phyloP scores from a whole-genome alignment of 163 green algal genomes.

The Trebouxiophyceae sp. region DNA sequence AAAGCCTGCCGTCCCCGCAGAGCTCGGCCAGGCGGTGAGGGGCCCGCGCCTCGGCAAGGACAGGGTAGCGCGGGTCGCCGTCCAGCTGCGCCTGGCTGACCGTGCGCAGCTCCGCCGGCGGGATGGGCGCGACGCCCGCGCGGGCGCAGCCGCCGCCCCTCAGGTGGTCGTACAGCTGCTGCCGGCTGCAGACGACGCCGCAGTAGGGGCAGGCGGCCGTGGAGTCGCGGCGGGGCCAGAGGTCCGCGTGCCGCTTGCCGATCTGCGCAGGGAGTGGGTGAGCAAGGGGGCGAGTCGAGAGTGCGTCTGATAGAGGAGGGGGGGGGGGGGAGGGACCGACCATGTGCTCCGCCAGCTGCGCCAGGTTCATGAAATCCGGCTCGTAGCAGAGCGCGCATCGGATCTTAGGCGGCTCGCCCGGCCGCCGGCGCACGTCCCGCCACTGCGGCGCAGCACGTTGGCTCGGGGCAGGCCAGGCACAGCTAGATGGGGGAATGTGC shows the following conservation, averaged over 20 bases:
- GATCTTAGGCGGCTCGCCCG: too few relatives aligned
- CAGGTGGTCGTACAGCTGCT: too few relatives aligned
- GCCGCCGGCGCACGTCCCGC: too few relatives aligned
- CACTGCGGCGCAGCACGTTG: too few relatives aligned
- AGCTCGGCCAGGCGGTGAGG: not conserved
- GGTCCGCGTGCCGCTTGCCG: not conserved
- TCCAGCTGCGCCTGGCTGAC: not conserved
- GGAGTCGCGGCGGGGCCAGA: not conserved
- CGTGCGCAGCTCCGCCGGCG: not conserved
- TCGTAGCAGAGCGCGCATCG: conserved; percentile 5
- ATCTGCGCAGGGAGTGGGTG: too few relatives aligned
- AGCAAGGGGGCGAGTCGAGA: too few relatives aligned
- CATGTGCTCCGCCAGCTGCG: conserved; percentile 3
- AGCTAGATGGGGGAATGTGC: too few relatives aligned
- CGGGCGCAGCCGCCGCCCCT: too few relatives aligned
- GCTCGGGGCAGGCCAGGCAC: too few relatives aligned
- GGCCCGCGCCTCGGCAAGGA: not conserved
- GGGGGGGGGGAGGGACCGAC: not conserved
- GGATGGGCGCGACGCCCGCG: not conserved
- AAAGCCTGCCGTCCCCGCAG: not conserved
- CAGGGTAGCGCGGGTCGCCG: conserved; percentile 1
- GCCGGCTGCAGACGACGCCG: too few relatives aligned
- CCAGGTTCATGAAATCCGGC: not conserved
- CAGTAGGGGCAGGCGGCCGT: conserved; percentile 4
- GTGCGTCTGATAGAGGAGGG: too few relatives aligned